Evolutionary conservation across 2,329 filamentous ascomycete species (phyloP), one percentile per base, ranked within the genome.

Genomic region (Aureobasidium sp.): DNA sequence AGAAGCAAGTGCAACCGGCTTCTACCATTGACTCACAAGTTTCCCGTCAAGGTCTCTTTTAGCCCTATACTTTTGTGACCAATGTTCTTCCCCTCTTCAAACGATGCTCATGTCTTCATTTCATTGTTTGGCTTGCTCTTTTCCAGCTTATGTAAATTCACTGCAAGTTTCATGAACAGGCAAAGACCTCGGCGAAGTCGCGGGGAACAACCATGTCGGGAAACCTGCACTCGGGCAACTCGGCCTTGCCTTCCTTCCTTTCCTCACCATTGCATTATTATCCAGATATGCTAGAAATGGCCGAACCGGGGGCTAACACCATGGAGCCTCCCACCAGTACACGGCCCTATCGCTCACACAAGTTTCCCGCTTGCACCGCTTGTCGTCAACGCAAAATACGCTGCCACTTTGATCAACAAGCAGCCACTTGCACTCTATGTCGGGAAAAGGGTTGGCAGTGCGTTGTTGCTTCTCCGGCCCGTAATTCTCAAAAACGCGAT

Each of bases 301-400:
- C 52, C 17, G 25, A 42, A 34, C n/a, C 36, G 7, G 27, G 25
- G 31, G 3, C 41, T 27, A 36, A 25, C 25, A 11, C 20, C 11
- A 58, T 58, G 55, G 55, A 58, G 2, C 55, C 55, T 48, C 55
- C 55, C 5, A 14, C 42, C 5, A 44, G 55, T 9, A 58, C 55
- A 17, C 44, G 76, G 62, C 75, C 75, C 22, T 77, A 77, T 64
- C 74, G 75, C 44, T 77, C 74, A 29, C 75, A 77, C 66, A 74
- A 74, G 64, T 71, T 76, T 20, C 75, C 75, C n/a, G 75, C 75
- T 39, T 77, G 75, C 65, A 72, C 70, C 25, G 67, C 71, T 63
- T 77, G 75, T 65, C 72, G 75, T 14, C 73, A 72, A 34, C 70
- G 76, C 31, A 78, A 77, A 62, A 74, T 76, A 34, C 71, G 74